Conservation (phyloP, 2,329 filamentous ascomycete genomes). For the Phaeomoniella chlamydospora region DNA sequence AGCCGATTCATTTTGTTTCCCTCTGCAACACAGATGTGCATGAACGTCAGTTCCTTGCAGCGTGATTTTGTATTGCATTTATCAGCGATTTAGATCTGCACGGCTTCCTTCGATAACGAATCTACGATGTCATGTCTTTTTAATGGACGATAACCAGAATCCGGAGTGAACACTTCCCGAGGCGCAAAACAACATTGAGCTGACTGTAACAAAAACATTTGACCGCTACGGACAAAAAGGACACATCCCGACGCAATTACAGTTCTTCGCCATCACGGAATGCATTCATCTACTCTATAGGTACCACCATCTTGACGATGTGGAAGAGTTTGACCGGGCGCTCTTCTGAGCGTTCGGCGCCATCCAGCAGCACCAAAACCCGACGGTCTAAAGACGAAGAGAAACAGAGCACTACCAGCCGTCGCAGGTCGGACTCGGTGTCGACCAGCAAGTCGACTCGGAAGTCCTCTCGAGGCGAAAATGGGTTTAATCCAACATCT, state of each 20-base stretch:
- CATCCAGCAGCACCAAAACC: background rate
- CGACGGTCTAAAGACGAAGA: background rate
- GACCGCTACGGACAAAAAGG: background rate
- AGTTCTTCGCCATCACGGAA: no score
- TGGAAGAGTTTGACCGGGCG: conserved; percentile 1
- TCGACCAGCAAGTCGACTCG: background rate
- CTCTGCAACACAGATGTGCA: background rate
- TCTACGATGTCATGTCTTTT: background rate
- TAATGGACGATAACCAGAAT: conserved; percentile 8
- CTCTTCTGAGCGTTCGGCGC: background rate
- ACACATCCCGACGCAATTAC: no score
- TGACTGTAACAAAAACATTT: background rate
- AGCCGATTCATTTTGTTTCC: background rate
- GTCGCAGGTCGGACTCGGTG: background rate
- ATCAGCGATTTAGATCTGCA: no score
- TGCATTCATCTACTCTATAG: background rate
- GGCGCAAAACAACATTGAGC: background rate
- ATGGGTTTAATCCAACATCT: conserved; percentile 4
- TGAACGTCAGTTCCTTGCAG: conserved; percentile 12
- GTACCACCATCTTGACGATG: background rate
- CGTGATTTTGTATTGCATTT: no score
- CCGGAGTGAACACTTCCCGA: conserved; percentile 1
- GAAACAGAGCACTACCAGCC: background rate
- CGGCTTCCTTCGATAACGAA: no score
- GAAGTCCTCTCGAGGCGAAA: background rate